A percentile compares a stretch with the other conserved stretches of the same genome.
Conservation (phyloP, 352 stramenopile species). For the Globisporangium cylindrosporum region DNA sequence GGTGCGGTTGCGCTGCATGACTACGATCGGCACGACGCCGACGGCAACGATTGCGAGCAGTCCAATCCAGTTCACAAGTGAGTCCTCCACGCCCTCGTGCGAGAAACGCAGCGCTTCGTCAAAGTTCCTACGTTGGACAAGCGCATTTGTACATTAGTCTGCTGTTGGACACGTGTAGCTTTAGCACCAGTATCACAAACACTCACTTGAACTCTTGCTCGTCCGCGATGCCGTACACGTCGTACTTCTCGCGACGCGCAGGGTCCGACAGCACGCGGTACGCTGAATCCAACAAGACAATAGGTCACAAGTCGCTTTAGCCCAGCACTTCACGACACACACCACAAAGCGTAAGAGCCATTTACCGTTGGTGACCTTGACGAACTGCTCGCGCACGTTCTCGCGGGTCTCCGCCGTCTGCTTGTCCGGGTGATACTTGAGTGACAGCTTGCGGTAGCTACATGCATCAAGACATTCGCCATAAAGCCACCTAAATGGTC, state of each 20-base stretch:
- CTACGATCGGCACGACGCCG: slow-evolving; percentile 56
- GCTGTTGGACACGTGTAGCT: not conserved
- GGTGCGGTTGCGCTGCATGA: slow-evolving; percentile 73
- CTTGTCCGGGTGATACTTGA: slow-evolving; percentile 96
- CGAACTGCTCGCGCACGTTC: slow-evolving; percentile 61
- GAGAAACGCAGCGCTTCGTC: slow-evolving; percentile 69
- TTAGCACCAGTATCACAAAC: not conserved
- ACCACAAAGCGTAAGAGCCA: not conserved
- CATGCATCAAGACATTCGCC: not conserved
- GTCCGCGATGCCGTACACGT: slow-evolving; percentile 76
- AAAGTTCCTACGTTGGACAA: slow-evolving; percentile 52
- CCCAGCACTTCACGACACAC: not conserved
- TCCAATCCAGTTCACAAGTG: slow-evolving; percentile 67
- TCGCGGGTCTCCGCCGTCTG: slow-evolving; percentile 69
- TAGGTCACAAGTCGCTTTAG: not conserved
- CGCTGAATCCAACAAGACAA: slow-evolving; percentile 24
- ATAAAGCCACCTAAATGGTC: not conserved
- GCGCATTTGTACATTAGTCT: not conserved
- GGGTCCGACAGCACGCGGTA: slow-evolving; percentile 78
- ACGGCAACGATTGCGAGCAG: slow-evolving; percentile 51
- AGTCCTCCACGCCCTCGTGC: slow-evolving; percentile 66
- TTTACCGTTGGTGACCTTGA: slow-evolving; percentile 77
- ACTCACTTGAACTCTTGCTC: slow-evolving; percentile 75
- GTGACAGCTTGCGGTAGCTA: slow-evolving; percentile 89
- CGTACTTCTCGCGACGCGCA: slow-evolving; percentile 72